Evolutionary conservation across 192 early-diverging fungal genomes (phyloP).

Genomic region (Diversispora eburnea): DNA sequence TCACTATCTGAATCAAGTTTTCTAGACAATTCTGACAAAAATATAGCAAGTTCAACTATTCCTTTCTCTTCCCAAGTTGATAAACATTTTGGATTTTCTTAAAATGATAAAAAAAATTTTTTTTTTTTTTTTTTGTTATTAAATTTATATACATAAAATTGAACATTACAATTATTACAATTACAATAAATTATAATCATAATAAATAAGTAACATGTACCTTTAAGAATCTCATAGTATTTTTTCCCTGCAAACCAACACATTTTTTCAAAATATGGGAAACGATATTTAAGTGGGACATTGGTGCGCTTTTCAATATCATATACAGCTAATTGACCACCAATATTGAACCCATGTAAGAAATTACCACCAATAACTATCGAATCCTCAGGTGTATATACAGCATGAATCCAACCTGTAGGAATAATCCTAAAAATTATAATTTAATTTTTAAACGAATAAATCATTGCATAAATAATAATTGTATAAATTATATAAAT

Average conservation of each 20-base stretch:
- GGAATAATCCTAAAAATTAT: constrained; percentile 72
- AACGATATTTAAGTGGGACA: constrained; percentile 79
- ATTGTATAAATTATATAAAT: not conserved
- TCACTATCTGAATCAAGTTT: no score
- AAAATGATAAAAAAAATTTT: no score
- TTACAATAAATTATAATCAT: no score
- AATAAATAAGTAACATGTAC: not conserved
- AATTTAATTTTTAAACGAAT: constrained; percentile 6
- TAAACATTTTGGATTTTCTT: no score
- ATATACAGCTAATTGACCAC: constrained; percentile 65
- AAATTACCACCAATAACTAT: constrained; percentile 95
- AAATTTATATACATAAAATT: no score
- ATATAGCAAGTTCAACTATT: no score
- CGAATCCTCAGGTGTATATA: constrained; percentile 81
- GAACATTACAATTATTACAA: no score
- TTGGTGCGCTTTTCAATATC: constrained; percentile 76
- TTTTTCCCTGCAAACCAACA: constrained; percentile 64
- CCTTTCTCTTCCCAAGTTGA: no score
- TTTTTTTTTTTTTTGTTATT: no score
- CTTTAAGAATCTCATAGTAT: constrained; percentile 23
- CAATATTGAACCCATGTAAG: constrained; percentile 73
- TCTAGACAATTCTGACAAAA: no score
- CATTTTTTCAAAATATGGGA: constrained; percentile 81
- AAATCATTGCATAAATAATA: not conserved
- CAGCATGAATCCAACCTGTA: constrained; percentile 95